Evolutionary conservation across 768 basidiomycete species (phyloP).

Genomic region (Lentinula detonsa): DNA sequence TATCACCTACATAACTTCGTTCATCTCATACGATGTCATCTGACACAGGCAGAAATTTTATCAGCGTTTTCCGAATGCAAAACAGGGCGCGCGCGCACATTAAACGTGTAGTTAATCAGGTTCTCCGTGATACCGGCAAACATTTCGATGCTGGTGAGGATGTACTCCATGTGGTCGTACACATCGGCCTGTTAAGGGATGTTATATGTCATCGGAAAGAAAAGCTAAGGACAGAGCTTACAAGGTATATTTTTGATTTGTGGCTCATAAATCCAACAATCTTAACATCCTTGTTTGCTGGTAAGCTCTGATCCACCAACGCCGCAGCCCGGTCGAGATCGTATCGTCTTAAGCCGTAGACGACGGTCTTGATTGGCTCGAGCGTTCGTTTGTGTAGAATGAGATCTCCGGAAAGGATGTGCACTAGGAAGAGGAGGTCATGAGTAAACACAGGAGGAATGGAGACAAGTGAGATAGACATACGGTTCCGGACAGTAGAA

Average conservation of each 20-base stretch:
- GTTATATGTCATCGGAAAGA: background rate
- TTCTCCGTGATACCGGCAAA: constrained; percentile 68
- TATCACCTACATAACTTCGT: constrained; percentile 57
- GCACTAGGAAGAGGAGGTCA: constrained; percentile 35
- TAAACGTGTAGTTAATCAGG: constrained; percentile 69
- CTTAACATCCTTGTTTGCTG: constrained; percentile 18
- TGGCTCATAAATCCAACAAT: constrained; percentile 57
- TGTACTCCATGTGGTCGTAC: constrained; percentile 71
- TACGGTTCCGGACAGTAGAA: constrained; percentile 53
- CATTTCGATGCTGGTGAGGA: constrained; percentile 65
- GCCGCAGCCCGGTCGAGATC: constrained; percentile 56
- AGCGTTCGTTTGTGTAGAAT: constrained; percentile 67
- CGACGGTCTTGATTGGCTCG: constrained; percentile 60
- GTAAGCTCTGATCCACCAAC: constrained; percentile 28
- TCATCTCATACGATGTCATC: constrained; percentile 74
- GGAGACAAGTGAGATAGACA: constrained; percentile 13
- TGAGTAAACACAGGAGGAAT: background rate
- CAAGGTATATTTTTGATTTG: constrained; percentile 64
- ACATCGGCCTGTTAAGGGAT: constrained; percentile 51
- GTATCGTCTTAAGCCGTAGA: constrained; percentile 58
- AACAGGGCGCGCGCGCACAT: constrained; percentile 34
- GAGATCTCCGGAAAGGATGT: constrained; percentile 68
- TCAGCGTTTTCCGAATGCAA: background rate
- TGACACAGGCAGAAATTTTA: constrained; percentile 16
- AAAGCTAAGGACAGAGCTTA: constrained; percentile 18